Evolutionary conservation across 768 basidiomycete species (phyloP), one percentile per base, ranked within the genome.

Genomic region (Cubamyces lactineus): DNA sequence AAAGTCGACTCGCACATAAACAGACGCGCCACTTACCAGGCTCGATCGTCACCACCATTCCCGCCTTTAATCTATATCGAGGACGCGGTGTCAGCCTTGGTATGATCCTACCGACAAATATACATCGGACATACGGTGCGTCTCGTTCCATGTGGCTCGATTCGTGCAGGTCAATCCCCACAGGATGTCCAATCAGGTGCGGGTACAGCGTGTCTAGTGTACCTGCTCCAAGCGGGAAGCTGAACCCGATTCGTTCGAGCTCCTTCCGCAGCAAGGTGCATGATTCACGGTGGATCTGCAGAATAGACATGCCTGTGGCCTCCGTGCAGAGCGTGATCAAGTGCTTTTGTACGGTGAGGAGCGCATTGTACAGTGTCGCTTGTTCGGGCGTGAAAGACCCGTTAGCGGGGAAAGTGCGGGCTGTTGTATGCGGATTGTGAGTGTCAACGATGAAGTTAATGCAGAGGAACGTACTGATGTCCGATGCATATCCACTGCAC

Each of bases 131-230:
- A 69, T 69, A 86, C 87, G 77, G 73, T 21, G 76, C 80, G 58
- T 76, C 73, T 50, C 87, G 80, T 61, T 87, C 84, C 59, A 84
- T 79, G 66, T 85, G 76, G 17, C 75, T 80, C 17, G 93, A 91
- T 71, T 98, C 97, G 67, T 98, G 96, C 55, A 98, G 72, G 77
- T 98, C 96, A 52, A 97, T 87, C 6, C 97, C 97, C 40, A 98
- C 88, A 7, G 92, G 91, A 77, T 99, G 97, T 26, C 91, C 86
- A 49, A 99, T 74, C 65, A 87, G 94, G 78, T 99, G 97, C 0
- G 97, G 97, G 71, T 98, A 99, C 67, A 99, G 73, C 30, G 78
- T 68, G 64, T 91, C 84, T 47, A 96, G 80, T 57, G 91, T 79
- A 24, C 87, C 86, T 1, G 75, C 68, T 11, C 78, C 77, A 12